phyloP scores from a whole-genome alignment of 306 rosid species.

The Lablab purpureus region DNA sequence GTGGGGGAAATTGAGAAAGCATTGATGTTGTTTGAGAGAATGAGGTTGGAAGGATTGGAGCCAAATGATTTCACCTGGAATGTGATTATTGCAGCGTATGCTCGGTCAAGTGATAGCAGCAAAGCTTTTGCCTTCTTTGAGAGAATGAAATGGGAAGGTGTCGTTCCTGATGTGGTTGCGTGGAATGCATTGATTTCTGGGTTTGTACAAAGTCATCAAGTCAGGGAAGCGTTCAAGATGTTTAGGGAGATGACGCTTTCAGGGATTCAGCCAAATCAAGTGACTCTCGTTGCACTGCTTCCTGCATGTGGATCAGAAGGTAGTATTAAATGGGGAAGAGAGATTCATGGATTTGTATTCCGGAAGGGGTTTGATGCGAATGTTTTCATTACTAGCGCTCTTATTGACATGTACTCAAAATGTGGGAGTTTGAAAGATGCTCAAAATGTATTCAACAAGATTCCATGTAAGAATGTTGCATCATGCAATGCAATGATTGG shows the following conservation, averaged over 20 bases:
- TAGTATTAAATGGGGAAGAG: constrained; percentile 58
- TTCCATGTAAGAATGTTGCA: constrained; percentile 52
- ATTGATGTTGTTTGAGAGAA: constrained; percentile 61
- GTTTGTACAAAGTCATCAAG: constrained; percentile 53
- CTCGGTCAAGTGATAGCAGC: constrained; percentile 55
- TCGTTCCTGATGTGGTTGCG: constrained; percentile 63
- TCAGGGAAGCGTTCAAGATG: constrained; percentile 51
- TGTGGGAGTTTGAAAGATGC: constrained; percentile 61
- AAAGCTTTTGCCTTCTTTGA: constrained; percentile 49
- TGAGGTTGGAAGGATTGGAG: constrained; percentile 66
- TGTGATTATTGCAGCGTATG: constrained; percentile 60
- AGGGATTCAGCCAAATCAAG: constrained; percentile 58
- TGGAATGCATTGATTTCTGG: constrained; percentile 77
- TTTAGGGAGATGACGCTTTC: constrained; percentile 58
- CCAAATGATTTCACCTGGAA: constrained; percentile 84
- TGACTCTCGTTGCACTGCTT: constrained; percentile 65
- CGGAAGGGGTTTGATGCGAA: constrained; percentile 60
- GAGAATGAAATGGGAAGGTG: constrained; percentile 62
- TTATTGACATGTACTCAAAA: constrained; percentile 74
- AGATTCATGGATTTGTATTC: constrained; percentile 65
- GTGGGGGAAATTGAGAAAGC: constrained; percentile 53
- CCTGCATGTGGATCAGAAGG: constrained; percentile 66
- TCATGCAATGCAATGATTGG: constrained; percentile 78
- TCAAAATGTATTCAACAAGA: constrained; percentile 54
- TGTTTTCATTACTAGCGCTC: constrained; percentile 65